Conservation (phyloP, 2,329 filamentous ascomycete genomes). For the Phyllosticta capitalensis region DNA sequence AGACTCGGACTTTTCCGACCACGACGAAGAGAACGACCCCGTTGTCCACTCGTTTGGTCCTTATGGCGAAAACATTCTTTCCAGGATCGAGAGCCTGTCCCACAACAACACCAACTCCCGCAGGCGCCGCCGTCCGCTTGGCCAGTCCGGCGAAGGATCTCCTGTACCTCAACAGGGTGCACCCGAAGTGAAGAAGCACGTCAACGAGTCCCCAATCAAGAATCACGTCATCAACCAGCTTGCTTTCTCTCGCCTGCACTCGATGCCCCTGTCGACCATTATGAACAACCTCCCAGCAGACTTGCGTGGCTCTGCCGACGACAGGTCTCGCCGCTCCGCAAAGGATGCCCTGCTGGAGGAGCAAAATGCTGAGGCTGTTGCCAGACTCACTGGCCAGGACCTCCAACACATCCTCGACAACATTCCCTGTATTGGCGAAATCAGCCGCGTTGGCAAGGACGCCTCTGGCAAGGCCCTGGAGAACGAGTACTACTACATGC, state of each 20-base stretch:
- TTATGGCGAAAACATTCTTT: conserved; percentile 77
- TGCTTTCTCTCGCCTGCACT: conserved; percentile 85
- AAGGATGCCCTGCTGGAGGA: conserved; percentile 40
- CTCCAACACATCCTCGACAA: conserved; percentile 64
- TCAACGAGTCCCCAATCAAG: conserved; percentile 43
- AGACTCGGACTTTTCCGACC: conserved; percentile 53
- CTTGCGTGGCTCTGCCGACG: conserved; percentile 16
- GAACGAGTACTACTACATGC: conserved; percentile 94
- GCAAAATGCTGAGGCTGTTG: conserved; percentile 17
- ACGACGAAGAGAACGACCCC: conserved; percentile 82
- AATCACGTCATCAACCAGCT: conserved; percentile 95
- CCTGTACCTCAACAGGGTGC: conserved; percentile 16
- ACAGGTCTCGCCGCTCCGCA: background rate
- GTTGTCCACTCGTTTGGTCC: conserved; percentile 87
- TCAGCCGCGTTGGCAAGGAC: conserved; percentile 85
- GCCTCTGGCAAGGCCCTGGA: conserved; percentile 88
- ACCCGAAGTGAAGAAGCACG: conserved; percentile 17
- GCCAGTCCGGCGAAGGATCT: conserved; percentile 20
- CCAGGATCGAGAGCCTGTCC: conserved; percentile 70
- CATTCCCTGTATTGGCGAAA: conserved; percentile 75
- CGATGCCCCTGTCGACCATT: conserved; percentile 82
- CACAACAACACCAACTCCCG: conserved; percentile 38
- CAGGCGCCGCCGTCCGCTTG: conserved; percentile 16
- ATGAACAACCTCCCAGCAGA: conserved; percentile 71
- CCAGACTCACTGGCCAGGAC: conserved; percentile 30